phyloP scores from a whole-genome alignment of 352 stramenopile genomes.

The Phytophthora tubulina region DNA sequence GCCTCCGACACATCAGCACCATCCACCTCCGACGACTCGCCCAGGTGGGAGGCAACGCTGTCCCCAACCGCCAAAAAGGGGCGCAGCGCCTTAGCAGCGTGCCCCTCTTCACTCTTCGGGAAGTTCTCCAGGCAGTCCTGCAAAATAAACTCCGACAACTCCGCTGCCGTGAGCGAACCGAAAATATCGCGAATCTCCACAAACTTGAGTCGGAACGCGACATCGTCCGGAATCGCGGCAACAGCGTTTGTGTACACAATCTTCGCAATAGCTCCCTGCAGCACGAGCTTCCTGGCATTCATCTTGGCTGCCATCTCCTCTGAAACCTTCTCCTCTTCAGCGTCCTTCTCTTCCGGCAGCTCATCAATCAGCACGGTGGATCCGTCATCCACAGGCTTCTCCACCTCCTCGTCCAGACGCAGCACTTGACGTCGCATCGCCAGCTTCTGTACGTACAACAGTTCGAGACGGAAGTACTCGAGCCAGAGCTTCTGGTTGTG shows the following conservation, averaged over 20 bases:
- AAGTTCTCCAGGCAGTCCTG: constrained; percentile 72
- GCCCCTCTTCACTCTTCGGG: constrained; percentile 60
- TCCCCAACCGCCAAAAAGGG: constrained; percentile 46
- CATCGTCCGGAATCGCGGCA: constrained; percentile 61
- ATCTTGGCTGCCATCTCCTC: constrained; percentile 60
- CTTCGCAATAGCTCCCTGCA: constrained; percentile 85
- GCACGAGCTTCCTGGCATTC: constrained; percentile 70
- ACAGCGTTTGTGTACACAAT: constrained; percentile 87
- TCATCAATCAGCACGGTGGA: constrained; percentile 68
- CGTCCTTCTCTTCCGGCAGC: constrained; percentile 63
- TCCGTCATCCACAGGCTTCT: constrained; percentile 29
- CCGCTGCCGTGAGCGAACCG: constrained; percentile 57
- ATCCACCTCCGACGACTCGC: constrained; percentile 31
- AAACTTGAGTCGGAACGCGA: constrained; percentile 81
- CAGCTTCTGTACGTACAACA: constrained; percentile 93
- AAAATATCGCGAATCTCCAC: constrained; percentile 85
- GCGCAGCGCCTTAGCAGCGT: constrained; percentile 62
- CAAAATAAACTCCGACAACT: constrained; percentile 80
- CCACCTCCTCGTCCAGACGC: constrained; percentile 60
- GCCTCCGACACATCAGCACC: constrained; percentile 41
- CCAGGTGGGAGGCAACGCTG: constrained; percentile 8
- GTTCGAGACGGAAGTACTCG: constrained; percentile 92
- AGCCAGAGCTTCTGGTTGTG: constrained; percentile 86
- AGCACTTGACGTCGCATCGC: constrained; percentile 82
- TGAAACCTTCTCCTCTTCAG: constrained; percentile 39